Evolutionary conservation across 148 eudicot genomes (phyloP).

Genomic region (Rhododendron simsii): DNA sequence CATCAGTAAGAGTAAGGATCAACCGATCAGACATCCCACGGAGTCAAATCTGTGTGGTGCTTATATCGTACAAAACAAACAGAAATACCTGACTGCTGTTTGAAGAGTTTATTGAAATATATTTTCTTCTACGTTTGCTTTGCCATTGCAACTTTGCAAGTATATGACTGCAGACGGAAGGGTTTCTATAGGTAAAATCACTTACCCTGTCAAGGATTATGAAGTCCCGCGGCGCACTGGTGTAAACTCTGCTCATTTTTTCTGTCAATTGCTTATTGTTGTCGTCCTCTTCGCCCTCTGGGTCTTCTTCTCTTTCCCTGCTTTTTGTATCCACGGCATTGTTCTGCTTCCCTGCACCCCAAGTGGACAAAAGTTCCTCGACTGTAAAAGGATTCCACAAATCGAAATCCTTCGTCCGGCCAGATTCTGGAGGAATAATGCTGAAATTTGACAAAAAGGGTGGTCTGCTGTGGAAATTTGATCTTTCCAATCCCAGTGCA

Average conservation of each 20-base stretch:
- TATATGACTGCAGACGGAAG: background rate
- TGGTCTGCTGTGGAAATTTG: constrained; percentile 45
- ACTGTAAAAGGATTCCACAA: constrained; percentile 26
- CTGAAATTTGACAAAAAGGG: constrained; percentile 51
- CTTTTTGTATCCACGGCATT: background rate
- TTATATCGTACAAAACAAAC: background rate
- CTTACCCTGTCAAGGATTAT: constrained; percentile 83
- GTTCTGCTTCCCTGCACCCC: constrained; percentile 16
- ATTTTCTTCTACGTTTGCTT: background rate
- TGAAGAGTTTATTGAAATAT: background rate
- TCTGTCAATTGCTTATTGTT: constrained; percentile 65
- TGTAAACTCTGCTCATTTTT: constrained; percentile 69
- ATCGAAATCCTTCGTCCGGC: constrained; percentile 11
- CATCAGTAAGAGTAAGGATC: background rate
- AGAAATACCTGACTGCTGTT: background rate
- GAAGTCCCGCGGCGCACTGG: constrained; percentile 59
- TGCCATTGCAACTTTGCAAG: background rate
- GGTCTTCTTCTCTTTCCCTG: constrained; percentile 20
- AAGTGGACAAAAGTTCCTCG: constrained; percentile 24
- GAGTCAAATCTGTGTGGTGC: background rate
- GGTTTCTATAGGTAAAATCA: constrained; percentile 14
- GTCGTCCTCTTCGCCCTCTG: constrained; percentile 61
- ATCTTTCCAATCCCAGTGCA: constrained; percentile 71
- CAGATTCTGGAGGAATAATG: constrained; percentile 44
- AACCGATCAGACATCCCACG: background rate